Evolutionary conservation across 2,329 filamentous ascomycete species (phyloP).

Genomic region (Colletotrichum trifolii): DNA sequence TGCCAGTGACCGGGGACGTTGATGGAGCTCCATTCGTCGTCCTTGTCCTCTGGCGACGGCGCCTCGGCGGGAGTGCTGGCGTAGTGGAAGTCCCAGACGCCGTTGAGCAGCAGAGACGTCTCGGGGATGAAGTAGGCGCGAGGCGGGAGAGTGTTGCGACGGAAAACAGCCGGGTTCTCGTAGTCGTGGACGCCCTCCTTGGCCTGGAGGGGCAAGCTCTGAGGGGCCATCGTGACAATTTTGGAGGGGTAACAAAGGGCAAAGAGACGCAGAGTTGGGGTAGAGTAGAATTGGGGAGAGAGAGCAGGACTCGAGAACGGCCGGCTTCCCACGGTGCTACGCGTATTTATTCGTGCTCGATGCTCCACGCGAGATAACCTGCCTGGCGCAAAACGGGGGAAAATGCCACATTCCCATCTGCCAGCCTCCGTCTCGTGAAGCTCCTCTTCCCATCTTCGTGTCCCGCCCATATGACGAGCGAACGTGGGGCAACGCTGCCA

Average conservation of each 20-base stretch:
- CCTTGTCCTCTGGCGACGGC: conserved; percentile 48
- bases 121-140: conserved; percentile 65
- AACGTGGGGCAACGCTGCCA: conserved; percentile 19
- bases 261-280: conserved; percentile 1
- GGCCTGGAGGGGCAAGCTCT: conserved; percentile 48
- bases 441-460: background rate
- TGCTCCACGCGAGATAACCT: conserved; percentile 22
- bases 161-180: conserved; percentile 61
- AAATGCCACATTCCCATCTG: conserved; percentile 14
- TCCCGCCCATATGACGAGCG: conserved; percentile 34
- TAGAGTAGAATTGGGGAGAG: background rate
- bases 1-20: conserved; percentile 77
- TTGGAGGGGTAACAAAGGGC: background rate
- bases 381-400: conserved; percentile 21
- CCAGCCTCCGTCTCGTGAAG: conserved; percentile 29
- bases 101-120: conserved; percentile 62
- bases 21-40: conserved; percentile 60
- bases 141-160: conserved; percentile 63
- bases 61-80: conserved; percentile 57
- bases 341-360: conserved; percentile 31
- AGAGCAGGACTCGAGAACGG: background rate
- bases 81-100: conserved; percentile 67
- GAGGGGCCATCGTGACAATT: conserved; percentile 37
- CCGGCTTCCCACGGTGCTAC: background rate
- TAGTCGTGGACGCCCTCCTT: conserved; percentile 56